Conservation (phyloP, 2,329 filamentous ascomycete genomes). For the Beauveria medogensis region DNA sequence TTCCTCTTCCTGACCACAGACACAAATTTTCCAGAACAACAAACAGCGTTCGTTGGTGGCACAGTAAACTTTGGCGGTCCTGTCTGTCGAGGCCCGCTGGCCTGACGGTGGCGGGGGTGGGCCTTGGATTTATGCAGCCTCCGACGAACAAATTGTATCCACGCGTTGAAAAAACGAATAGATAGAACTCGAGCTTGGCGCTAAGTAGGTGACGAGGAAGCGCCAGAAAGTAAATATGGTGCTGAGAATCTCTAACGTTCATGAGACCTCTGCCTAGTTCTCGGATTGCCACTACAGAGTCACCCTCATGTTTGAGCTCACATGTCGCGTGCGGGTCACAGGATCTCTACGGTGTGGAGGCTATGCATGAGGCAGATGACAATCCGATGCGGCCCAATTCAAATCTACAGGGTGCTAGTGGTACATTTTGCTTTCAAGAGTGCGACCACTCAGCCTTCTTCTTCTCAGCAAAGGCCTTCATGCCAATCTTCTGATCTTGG, state of each 20-base stretch:
- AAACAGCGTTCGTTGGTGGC: background rate
- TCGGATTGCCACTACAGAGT: background rate
- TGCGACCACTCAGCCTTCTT: conserved; percentile 86
- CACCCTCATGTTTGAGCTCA: background rate
- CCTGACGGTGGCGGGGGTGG: conserved; percentile 3
- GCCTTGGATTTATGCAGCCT: background rate
- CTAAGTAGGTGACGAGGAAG: background rate
- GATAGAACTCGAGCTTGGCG: background rate
- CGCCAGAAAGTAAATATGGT: background rate
- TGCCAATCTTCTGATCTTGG: conserved; percentile 92
- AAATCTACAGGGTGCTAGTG: conserved; percentile 3
- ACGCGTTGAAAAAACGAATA: background rate
- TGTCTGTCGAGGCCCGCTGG: background rate
- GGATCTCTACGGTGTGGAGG: background rate
- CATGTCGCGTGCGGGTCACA: conserved; percentile 6
- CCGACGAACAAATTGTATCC: background rate
- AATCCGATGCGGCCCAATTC: background rate
- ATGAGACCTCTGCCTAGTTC: no score
- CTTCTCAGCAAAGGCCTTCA: conserved; percentile 95
- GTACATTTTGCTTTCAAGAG: conserved; percentile 41
- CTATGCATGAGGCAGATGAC: background rate
- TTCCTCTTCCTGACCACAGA: background rate
- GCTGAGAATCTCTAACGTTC: background rate
- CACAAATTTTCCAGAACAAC: background rate
- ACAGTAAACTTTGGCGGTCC: background rate